phyloP scores from a whole-genome alignment of 176 grass and related monocot species.

The Juncus effusus region DNA sequence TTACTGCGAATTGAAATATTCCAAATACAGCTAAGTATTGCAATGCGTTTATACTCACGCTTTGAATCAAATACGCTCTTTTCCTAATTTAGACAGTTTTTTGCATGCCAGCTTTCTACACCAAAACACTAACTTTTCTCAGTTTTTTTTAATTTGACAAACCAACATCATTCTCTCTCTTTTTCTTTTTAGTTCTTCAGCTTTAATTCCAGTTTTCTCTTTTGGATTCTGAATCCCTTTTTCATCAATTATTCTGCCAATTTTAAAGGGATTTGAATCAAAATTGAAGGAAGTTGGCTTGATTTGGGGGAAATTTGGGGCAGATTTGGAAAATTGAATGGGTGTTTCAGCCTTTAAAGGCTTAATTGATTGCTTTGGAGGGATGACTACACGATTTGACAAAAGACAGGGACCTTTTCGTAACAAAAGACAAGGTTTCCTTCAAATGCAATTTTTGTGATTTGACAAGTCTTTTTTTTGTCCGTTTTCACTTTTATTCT shows the following conservation, averaged over 20 bases:
- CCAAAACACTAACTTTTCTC: slow-evolving; percentile 11
- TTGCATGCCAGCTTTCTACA: slow-evolving; percentile 2
- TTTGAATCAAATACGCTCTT: neutral
- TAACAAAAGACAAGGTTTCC: slow-evolving; percentile 20
- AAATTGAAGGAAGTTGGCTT: slow-evolving; percentile 6
- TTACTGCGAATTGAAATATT: too few relatives aligned
- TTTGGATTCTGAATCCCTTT: slow-evolving; percentile 5
- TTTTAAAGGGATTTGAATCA: neutral
- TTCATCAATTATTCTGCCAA: neutral
- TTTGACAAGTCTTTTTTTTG: too few relatives aligned
- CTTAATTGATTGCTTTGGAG: slow-evolving; percentile 27
- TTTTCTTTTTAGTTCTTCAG: neutral
- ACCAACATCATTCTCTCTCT: neutral
- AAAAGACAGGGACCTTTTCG: slow-evolving; percentile 11
- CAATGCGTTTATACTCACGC: too few relatives aligned
- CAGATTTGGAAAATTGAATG: slow-evolving; percentile 1
- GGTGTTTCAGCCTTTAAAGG: slow-evolving; percentile 27
- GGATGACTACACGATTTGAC: slow-evolving; percentile 9
- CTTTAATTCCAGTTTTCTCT: slow-evolving; percentile 10
- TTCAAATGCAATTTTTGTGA: too few relatives aligned
- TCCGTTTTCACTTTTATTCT: too few relatives aligned
- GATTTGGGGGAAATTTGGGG: slow-evolving; percentile 10
- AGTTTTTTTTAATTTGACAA: neutral
- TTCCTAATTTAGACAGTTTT: slow-evolving; percentile 25
- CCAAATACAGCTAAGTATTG: too few relatives aligned